Conservation (phyloP, 2,329 filamentous ascomycete genomes). For the Chaetomium sp. region DNA sequence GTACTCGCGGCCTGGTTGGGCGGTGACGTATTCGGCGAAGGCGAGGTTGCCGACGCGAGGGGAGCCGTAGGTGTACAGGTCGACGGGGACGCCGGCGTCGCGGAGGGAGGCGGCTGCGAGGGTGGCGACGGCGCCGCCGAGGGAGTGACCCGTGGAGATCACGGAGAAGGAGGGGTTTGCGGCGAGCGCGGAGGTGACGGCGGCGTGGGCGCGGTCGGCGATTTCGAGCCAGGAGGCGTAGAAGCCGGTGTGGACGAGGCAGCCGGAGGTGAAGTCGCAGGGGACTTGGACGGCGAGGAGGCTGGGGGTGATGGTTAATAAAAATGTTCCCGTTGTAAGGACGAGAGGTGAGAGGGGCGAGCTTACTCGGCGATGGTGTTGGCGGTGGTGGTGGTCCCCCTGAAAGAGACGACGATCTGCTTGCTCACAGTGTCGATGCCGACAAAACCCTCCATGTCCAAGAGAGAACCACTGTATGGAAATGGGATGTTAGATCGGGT, state of each 20-base stretch:
- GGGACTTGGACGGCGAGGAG: conserved; percentile 34
- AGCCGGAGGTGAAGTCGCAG: conserved; percentile 38
- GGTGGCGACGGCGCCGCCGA: conserved; percentile 59
- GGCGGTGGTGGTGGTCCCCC: conserved; percentile 50
- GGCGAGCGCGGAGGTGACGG: conserved; percentile 37
- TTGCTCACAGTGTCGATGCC: conserved; percentile 41
- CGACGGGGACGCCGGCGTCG: conserved; percentile 37
- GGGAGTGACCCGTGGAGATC: conserved; percentile 60
- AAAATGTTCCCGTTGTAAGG: conserved; percentile 9
- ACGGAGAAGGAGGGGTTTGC: conserved; percentile 47
- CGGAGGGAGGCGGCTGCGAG: conserved; percentile 54
- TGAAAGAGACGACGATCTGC: conserved; percentile 54
- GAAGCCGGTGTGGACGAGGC: conserved; percentile 54
- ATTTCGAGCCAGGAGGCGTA: conserved; percentile 52
- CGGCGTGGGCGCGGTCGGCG: conserved; percentile 33
- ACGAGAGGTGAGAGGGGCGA: conserved; percentile 24
- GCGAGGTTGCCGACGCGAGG: conserved; percentile 57
- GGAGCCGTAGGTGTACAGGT: conserved; percentile 61
- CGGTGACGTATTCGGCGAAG: conserved; percentile 48
- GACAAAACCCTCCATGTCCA: conserved; percentile 43
- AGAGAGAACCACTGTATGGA: conserved; percentile 14
- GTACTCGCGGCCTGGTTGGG: conserved; percentile 47
- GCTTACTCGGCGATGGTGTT: conserved; percentile 54
- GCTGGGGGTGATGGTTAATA: conserved; percentile 18
- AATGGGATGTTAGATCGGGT: neutral